phyloP scores from a whole-genome alignment of 2,329 filamentous ascomycete species.

The Metarhizium guizhouense region DNA sequence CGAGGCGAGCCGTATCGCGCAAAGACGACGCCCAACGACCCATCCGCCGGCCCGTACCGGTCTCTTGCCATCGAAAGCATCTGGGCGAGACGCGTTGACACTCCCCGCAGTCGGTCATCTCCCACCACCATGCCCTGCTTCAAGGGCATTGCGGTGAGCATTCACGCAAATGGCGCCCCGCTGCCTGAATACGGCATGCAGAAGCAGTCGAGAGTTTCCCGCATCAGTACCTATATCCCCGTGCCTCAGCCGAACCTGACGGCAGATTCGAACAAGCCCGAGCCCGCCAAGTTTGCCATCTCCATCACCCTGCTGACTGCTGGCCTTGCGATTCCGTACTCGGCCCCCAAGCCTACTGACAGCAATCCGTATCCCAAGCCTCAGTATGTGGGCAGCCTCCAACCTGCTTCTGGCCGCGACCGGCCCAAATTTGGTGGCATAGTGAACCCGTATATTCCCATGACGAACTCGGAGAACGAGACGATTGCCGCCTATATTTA shows the following conservation, averaged over 20 bases:
- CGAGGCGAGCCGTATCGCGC: neutral
- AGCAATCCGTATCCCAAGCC: constrained; percentile 73
- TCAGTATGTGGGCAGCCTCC: constrained; percentile 66
- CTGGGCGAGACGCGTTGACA: neutral
- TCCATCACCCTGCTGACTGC: constrained; percentile 93
- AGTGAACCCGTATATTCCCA: constrained; percentile 81
- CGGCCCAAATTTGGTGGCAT: constrained; percentile 39
- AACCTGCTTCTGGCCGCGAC: constrained; percentile 41
- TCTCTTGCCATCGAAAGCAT: neutral
- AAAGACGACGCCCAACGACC: neutral
- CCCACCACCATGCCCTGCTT: constrained; percentile 74
- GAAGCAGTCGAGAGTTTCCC: constrained; percentile 80
- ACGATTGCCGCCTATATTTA: constrained; percentile 99
- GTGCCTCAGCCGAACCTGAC: constrained; percentile 76
- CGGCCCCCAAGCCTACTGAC: constrained; percentile 69
- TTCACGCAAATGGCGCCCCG: constrained; percentile 73
- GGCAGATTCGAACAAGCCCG: constrained; percentile 59
- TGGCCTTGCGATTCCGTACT: constrained; percentile 84
- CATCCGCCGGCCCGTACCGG: neutral
- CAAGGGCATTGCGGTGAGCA: constrained; percentile 96
- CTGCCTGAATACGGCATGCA: constrained; percentile 91
- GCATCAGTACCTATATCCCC: constrained; percentile 95
- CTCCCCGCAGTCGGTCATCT: constrained; percentile 1
- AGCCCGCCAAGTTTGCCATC: constrained; percentile 94
- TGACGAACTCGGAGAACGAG: constrained; percentile 89